Conservation (phyloP, 2,329 filamentous ascomycete genomes). For the Epicoccum sorghinum region DNA sequence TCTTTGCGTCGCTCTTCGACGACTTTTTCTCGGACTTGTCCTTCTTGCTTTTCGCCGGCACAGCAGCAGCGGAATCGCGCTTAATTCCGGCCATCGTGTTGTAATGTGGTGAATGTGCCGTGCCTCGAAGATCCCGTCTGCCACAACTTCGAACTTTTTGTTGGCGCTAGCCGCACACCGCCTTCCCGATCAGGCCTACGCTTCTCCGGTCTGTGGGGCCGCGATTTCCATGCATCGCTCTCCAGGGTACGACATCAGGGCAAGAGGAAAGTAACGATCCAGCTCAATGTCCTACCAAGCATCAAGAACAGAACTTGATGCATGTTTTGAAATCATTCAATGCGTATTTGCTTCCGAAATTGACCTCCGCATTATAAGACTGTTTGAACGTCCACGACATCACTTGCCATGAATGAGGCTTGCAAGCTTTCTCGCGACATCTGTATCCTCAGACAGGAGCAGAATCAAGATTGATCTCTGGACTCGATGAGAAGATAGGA, state of each 20-base stretch:
- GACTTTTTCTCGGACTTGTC: conserved; percentile 43
- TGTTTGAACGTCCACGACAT: no score
- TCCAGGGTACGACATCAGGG: neutral
- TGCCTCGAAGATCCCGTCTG: conserved; percentile 6
- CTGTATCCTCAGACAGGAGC: no score
- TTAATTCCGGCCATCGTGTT: conserved; percentile 46
- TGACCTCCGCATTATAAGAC: no score
- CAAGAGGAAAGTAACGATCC: no score
- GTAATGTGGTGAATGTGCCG: conserved; percentile 11
- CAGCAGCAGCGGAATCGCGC: conserved; percentile 33
- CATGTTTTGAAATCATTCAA: no score
- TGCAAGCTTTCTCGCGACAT: no score
- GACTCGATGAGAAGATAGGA: no score
- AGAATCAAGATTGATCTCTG: no score
- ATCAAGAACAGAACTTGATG: no score
- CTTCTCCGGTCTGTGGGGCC: conserved; percentile 6
- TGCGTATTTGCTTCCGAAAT: no score
- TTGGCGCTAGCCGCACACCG: neutral
- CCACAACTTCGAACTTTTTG: conserved; percentile 31
- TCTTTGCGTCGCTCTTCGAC: conserved; percentile 35
- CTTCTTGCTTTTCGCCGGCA: conserved; percentile 47
- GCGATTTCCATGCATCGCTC: neutral
- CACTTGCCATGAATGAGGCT: no score
- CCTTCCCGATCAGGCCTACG: conserved; percentile 1
- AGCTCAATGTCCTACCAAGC: no score